These are phyloP conservation scores for Prorocentrum cordatum DNA, from an alignment of 169 alveolate genomes.

Conservation along the genomic window DNA sequence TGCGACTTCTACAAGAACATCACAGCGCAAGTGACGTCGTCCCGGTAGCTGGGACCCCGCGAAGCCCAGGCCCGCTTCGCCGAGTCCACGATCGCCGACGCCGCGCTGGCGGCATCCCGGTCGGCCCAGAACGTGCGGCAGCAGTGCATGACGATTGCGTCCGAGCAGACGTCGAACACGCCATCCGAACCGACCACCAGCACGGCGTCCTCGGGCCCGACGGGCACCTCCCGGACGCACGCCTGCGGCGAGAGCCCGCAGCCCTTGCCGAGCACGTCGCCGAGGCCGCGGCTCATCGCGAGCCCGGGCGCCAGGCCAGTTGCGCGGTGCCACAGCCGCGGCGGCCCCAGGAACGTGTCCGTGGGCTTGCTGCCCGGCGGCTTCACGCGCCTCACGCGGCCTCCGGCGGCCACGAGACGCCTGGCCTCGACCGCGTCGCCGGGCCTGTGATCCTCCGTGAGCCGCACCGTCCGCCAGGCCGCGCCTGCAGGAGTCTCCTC, in stretches of 20 bases:
- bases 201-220: conserved; percentile 36
- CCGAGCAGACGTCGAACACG: conserved; percentile 26
- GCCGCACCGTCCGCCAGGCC: conserved; percentile 19
- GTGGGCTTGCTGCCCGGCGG: not conserved
- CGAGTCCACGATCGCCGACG: too few relatives aligned
- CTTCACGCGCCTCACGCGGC: conserved; percentile 21
- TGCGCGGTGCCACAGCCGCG: conserved; percentile 51
- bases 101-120: too few relatives aligned
- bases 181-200: conserved; percentile 37
- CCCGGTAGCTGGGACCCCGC: too few relatives aligned
- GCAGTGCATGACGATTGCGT: too few relatives aligned
- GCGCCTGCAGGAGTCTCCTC: not conserved
- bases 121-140: too few relatives aligned
- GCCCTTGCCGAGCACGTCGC: conserved; percentile 35
- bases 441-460: conserved; percentile 33
- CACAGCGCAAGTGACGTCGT: too few relatives aligned
- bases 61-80: too few relatives aligned
- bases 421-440: not conserved
- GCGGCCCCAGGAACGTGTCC: not conserved
- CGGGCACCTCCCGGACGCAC: not conserved
- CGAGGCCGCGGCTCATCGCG: conserved; percentile 61
- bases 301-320: conserved; percentile 40
- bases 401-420: conserved; percentile 28
- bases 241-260: conserved; percentile 45
- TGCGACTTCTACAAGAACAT: too few relatives aligned